phyloP scores from a whole-genome alignment of 2,329 filamentous ascomycete species.

The Colletotrichum theobromicola region DNA sequence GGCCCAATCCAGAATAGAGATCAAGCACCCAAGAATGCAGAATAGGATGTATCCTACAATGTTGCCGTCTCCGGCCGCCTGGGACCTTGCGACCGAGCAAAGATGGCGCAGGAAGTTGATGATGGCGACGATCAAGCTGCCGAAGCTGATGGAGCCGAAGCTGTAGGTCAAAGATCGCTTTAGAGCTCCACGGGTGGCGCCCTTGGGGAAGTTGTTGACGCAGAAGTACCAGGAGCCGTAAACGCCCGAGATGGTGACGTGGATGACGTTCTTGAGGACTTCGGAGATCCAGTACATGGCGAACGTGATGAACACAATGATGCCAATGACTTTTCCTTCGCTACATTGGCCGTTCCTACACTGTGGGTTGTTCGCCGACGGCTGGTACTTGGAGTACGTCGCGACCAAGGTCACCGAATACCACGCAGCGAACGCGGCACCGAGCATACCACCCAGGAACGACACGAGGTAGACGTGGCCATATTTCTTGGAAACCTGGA shows the following conservation, averaged over 20 bases:
- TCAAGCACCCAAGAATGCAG: constrained; percentile 78
- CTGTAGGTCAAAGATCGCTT: constrained; percentile 85
- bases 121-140: constrained; percentile 84
- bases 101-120: constrained; percentile 85
- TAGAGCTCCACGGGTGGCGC: constrained; percentile 83
- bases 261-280: constrained; percentile 92
- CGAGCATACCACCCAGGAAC: constrained; percentile 79
- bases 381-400: constrained; percentile 85
- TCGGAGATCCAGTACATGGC: constrained; percentile 94
- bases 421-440: constrained; percentile 81
- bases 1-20: constrained; percentile 82
- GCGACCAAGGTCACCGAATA: constrained; percentile 86
- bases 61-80: constrained; percentile 71
- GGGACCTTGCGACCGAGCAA: constrained; percentile 74
- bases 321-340: constrained; percentile 77
- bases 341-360: constrained; percentile 71
- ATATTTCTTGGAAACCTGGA: constrained; percentile 82
- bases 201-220: constrained; percentile 71
- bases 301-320: constrained; percentile 88
- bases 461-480: constrained; percentile 90
- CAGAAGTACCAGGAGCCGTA: constrained; percentile 96
- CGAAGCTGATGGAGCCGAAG: constrained; percentile 89
- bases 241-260: constrained; percentile 84
- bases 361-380: constrained; percentile 56
- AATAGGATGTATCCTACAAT: constrained; percentile 69